phyloP scores from a whole-genome alignment of 2,329 filamentous ascomycete species.

The Fusarium longipes region DNA sequence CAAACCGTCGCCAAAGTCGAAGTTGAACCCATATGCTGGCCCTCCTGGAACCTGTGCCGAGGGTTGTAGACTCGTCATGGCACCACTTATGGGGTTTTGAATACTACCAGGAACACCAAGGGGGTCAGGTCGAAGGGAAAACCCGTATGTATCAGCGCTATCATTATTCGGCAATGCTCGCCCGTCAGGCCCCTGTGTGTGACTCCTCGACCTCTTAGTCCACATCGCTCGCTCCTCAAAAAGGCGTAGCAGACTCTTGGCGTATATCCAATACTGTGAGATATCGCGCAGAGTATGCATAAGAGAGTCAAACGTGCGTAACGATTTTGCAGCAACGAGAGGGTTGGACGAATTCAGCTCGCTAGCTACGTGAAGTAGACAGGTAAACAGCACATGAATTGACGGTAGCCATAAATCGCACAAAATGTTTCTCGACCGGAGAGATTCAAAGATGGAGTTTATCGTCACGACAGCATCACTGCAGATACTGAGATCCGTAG shows the following conservation, averaged over 20 bases:
- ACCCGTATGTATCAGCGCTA: slow-evolving; percentile 10
- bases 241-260: slow-evolving; percentile 47
- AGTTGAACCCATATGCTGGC: slow-evolving; percentile 28
- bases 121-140: slow-evolving; percentile 37
- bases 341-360: slow-evolving; percentile 48
- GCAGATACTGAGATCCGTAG: slow-evolving; percentile 48
- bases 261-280: slow-evolving; percentile 49
- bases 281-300: slow-evolving; percentile 46
- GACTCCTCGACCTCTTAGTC: slow-evolving; percentile 16
- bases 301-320: slow-evolving; percentile 46
- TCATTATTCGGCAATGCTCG: slow-evolving; percentile 3
- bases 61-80: slow-evolving; percentile 14
- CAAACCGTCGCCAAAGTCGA: slow-evolving; percentile 25
- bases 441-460: slow-evolving; percentile 47
- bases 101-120: slow-evolving; percentile 6
- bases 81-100: slow-evolving; percentile 4
- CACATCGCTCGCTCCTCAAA: slow-evolving; percentile 45
- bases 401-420: slow-evolving; percentile 46
- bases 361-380: slow-evolving; percentile 46
- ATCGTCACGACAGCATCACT: slow-evolving; percentile 46
- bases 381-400: slow-evolving; percentile 48
- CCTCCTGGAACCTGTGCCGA: background rate
- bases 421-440: slow-evolving; percentile 39
- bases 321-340: slow-evolving; percentile 48
- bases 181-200: slow-evolving; percentile 7